Conservation (phyloP, 1,139 yeast species). For the Candida mesenterica region DNA sequence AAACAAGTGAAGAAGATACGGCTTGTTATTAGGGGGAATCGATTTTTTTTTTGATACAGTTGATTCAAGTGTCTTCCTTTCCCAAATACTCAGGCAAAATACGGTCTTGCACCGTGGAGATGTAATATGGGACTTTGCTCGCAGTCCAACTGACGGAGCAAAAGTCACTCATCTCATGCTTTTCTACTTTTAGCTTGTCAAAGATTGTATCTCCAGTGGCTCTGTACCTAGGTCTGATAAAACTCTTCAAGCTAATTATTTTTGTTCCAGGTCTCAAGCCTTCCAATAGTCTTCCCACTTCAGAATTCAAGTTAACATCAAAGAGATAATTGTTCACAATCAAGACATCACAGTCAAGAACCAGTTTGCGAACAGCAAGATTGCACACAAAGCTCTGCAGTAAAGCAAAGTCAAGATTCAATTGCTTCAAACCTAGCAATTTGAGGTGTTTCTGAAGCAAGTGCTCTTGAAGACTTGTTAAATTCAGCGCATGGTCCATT, state of each 20-base stretch:
- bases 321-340: conserved; percentile 82
- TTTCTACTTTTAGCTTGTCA: conserved; percentile 64
- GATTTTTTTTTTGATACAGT: no score
- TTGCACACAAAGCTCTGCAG: conserved; percentile 73
- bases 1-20: no score
- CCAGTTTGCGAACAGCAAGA: conserved; percentile 48
- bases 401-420: conserved; percentile 57
- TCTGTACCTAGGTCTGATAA: conserved; percentile 60
- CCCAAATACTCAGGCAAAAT: conserved; percentile 15
- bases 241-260: conserved; percentile 74
- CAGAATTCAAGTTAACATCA: conserved; percentile 66
- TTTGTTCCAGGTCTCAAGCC: conserved; percentile 73
- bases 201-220: conserved; percentile 56
- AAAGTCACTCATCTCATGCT: conserved; percentile 62
- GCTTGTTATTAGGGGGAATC: no score
- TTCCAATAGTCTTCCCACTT: conserved; percentile 61
- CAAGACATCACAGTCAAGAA: conserved; percentile 67
- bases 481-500: conserved; percentile 75
- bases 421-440: conserved; percentile 61
- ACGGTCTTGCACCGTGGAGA: conserved; percentile 63
- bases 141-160: conserved; percentile 88
- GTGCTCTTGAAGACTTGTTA: conserved; percentile 58
- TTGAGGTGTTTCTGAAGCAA: conserved; percentile 60
- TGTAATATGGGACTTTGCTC: conserved; percentile 75
- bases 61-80: conserved; percentile 1